Conservation (phyloP, 805 yeast genomes). For the Zygotorulaspora florentina region DNA sequence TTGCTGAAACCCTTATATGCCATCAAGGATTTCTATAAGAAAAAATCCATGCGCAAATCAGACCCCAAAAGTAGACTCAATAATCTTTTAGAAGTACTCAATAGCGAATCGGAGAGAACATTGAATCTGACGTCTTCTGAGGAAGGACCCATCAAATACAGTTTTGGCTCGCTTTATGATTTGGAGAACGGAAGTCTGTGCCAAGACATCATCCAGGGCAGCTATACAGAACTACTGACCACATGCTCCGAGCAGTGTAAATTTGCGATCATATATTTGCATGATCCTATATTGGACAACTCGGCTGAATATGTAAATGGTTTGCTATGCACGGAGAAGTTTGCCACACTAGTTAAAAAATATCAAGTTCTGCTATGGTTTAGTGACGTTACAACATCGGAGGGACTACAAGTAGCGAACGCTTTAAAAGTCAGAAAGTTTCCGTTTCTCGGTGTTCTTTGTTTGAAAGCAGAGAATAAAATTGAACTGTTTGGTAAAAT, state of each 20-base stretch:
- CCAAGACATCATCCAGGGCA: conserved; percentile 47
- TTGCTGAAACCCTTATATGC: conserved; percentile 23
- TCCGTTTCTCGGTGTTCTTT: conserved; percentile 79
- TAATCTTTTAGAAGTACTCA: conserved; percentile 16
- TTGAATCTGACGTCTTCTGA: conserved; percentile 3
- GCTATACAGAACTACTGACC: conserved; percentile 75
- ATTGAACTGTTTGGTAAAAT: conserved; percentile 31
- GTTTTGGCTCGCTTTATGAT: conserved; percentile 30
- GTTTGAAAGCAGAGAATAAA: conserved; percentile 50
- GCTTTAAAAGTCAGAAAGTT: conserved; percentile 64
- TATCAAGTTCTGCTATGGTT: conserved; percentile 75
- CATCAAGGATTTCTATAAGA: conserved; percentile 23
- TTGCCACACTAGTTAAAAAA: conserved; percentile 45
- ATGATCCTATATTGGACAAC: conserved; percentile 67
- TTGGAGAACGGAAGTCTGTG: conserved; percentile 20
- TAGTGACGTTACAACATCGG: conserved; percentile 76
- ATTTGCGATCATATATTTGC: conserved; percentile 69
- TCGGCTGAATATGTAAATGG: conserved; percentile 48
- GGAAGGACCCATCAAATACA: conserved; percentile 10
- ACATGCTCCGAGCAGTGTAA: conserved; percentile 64
- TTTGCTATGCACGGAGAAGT: conserved; percentile 49
- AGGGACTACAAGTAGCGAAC: conserved; percentile 78
- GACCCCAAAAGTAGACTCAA: conserved; percentile 15
- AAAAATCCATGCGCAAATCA: conserved; percentile 12
- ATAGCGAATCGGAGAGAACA: conserved; percentile 11